A percentile compares a stretch with the other conserved stretches of the same genome.
Conservation (phyloP, 2,329 filamentous ascomycete genomes). For the Talaromyces sp. region DNA sequence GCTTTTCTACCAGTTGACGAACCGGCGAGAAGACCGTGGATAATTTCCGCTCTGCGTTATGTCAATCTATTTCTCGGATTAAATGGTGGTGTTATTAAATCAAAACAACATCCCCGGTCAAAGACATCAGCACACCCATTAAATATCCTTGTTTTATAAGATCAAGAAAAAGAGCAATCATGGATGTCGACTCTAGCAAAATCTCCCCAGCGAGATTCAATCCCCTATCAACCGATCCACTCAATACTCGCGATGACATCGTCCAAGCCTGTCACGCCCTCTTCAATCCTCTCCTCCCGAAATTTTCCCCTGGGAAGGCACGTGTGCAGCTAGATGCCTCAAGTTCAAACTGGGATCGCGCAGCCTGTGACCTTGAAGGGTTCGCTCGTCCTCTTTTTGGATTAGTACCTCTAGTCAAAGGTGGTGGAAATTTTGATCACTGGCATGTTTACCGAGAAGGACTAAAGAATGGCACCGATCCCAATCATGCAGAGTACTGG, state of each 20-base stretch:
- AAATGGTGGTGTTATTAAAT: too few species aligned
- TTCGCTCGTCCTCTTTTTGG: conserved; percentile 1
- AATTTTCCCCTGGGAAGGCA: conserved; percentile 5
- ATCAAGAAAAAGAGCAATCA: neutral
- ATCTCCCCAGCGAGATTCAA: neutral
- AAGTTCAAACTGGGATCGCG: conserved; percentile 1
- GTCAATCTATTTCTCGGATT: neutral
- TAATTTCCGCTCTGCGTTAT: neutral
- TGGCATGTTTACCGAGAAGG: neutral
- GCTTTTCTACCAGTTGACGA: too few species aligned
- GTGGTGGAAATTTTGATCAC: neutral
- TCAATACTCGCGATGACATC: neutral
- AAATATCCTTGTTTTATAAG: neutral
- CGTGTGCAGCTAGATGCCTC: conserved; percentile 2
- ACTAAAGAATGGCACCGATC: conserved; percentile 16
- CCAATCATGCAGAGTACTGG: conserved; percentile 19
- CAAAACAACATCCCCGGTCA: too few species aligned
- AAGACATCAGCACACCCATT: too few species aligned
- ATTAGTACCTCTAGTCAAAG: neutral
- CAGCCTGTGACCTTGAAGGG: conserved; percentile 4
- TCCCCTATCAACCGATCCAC: neutral
- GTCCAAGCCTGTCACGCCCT: neutral
- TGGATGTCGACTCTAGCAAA: neutral
- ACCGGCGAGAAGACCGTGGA: too few species aligned
- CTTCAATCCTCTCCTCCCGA: conserved; percentile 2